Conservation (phyloP, 345 rosid genomes). For the Populus ilicifolia region DNA sequence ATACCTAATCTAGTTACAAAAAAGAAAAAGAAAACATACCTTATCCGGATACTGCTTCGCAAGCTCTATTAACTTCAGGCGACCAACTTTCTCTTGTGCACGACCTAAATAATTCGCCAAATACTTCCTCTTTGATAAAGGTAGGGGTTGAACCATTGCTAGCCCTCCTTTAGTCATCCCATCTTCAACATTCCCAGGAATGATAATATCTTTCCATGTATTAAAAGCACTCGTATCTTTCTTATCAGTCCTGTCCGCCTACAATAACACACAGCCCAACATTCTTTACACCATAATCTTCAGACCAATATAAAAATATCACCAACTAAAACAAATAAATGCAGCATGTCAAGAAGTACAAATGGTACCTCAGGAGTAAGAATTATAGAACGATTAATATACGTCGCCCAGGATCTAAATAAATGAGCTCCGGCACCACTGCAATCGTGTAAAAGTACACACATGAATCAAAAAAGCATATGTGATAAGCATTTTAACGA, state of each 20-base stretch:
- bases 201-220: slow-evolving; percentile 96
- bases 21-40: slow-evolving; percentile 36
- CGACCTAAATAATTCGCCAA: slow-evolving; percentile 90
- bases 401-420: slow-evolving; percentile 70
- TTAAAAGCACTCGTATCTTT: slow-evolving; percentile 80
- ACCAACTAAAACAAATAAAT: neutral
- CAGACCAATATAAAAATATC: neutral
- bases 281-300: slow-evolving; percentile 6
- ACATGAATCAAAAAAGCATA: neutral
- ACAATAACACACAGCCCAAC: slow-evolving; percentile 22
- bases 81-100: slow-evolving; percentile 83
- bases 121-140: slow-evolving; percentile 68
- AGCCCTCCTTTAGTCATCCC: slow-evolving; percentile 61
- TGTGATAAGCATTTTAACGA: neutral
- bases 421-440: slow-evolving; percentile 72
- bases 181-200: slow-evolving; percentile 93
- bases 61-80: slow-evolving; percentile 76
- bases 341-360: neutral
- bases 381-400: slow-evolving; percentile 68
- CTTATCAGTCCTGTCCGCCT: slow-evolving; percentile 98
- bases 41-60: slow-evolving; percentile 77
- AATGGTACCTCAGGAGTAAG: slow-evolving; percentile 73
- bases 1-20: neutral
- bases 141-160: slow-evolving; percentile 64
- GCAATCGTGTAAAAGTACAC: neutral